Evolutionary conservation across 139 green algal genomes (phyloP), one percentile per base, ranked within the genome.

Genomic region (Asterochloris erici): DNA sequence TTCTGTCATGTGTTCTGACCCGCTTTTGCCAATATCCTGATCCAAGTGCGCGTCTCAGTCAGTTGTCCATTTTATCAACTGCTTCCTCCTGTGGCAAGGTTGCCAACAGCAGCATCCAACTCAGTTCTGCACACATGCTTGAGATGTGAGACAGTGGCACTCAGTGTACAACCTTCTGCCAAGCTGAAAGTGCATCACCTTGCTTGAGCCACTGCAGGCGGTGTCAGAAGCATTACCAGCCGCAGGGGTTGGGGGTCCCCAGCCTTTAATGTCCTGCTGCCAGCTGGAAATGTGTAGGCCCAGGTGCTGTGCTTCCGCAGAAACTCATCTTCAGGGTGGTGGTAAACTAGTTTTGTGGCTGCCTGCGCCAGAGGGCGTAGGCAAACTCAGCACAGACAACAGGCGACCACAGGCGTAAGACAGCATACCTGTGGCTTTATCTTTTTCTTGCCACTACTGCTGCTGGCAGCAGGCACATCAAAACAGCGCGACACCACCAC

Each of bases 291-390:
- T 16, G 87, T 89, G 86, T 90, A 96, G 19, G 84, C 86, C 87
- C 89, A 94, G 29, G 79, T 73, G 29, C 79, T 87, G 16, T 90
- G 84, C 84, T 91, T 82, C 78, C 96, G 93, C 62, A 96, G 91
- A 76, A 95, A 95, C 87, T 98, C 92, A 73, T 96, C 95, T 86
- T 98, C 95, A 9, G 95, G 95, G 14, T 91, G 85, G 38, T 92
- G 79, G 78, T 96, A 98, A 23, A 98, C 87, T 12, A 96, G 66
- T 23, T 9, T 19, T 63, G 14, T 68, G 54, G 21, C 64, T n/a
- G 60, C 14, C 70, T 47, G 47, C 47, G n/a, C 69, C 63, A 28
- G 38, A 23, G 15, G 9, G 21, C 38, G 11, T 63, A 9, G 24
- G 27, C 16, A 60, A 11, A 28, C 26, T 63, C n/a, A 11, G 47